A percentile compares a stretch with the other conserved stretches of the same genome.
phyloP scores from a whole-genome alignment of 345 rosid species.

The Linum trigynum region DNA sequence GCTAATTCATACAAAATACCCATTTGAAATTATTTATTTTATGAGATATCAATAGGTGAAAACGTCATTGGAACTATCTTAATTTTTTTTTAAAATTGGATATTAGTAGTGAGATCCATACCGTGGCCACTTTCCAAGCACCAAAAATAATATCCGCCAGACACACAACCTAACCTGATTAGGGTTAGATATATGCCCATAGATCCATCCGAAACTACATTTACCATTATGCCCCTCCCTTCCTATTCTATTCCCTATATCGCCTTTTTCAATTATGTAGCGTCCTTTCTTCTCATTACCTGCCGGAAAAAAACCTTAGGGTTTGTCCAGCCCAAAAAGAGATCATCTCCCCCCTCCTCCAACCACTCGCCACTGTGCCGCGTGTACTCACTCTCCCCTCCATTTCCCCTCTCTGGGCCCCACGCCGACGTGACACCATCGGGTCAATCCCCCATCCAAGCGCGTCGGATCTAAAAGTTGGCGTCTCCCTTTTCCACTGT shows the following conservation, averaged over 20 bases:
- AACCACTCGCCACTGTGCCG: not conserved
- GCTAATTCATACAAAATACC: no score
- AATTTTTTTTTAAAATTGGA: no score
- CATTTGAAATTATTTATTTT: no score
- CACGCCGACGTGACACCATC: not conserved
- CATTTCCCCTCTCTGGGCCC: not conserved
- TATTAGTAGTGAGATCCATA: not conserved
- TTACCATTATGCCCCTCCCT: not conserved
- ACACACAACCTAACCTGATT: not conserved
- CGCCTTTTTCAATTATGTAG: not conserved
- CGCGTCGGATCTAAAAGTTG: constrained; percentile 15
- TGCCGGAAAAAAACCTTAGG: constrained; percentile 21
- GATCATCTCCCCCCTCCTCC: not conserved
- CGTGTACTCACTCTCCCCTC: not conserved
- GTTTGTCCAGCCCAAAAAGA: constrained; percentile 19
- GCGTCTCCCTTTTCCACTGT: constrained; percentile 7
- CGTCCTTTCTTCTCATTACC: not conserved
- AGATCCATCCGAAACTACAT: not conserved
- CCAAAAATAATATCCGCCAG: not conserved
- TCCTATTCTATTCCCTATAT: no score
- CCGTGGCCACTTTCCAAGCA: not conserved
- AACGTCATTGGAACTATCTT: no score
- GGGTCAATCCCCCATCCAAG: constrained; percentile 13
- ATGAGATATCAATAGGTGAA: no score
- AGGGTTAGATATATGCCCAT: not conserved